These are phyloP conservation scores for Kernera saxatilis DNA, from an alignment of 345 rosid species.

Conservation along the genomic window DNA sequence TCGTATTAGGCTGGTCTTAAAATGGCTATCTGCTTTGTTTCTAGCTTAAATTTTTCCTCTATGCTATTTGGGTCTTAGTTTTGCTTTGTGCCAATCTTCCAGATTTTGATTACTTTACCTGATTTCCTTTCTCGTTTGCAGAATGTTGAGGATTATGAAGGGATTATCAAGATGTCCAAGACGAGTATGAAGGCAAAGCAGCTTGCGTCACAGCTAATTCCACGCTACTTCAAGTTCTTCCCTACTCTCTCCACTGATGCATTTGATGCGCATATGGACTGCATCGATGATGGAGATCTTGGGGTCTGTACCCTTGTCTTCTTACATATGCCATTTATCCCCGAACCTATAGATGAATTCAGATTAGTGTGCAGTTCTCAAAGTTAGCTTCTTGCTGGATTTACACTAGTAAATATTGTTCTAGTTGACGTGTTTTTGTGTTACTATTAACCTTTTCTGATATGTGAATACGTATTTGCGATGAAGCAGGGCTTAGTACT, in stretches of 20 bases:
- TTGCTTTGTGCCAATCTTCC: background rate
- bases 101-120: background rate
- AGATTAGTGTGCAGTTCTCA: background rate
- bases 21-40: background rate
- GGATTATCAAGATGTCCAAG: constrained; percentile 71
- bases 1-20: background rate
- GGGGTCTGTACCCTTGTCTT: constrained; percentile 46
- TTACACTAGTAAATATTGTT: background rate
- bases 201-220: constrained; percentile 95
- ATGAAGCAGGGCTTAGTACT: background rate
- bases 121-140: constrained; percentile 16
- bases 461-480: background rate
- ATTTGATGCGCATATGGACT: constrained; percentile 73
- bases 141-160: constrained; percentile 86
- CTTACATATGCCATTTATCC: background rate
- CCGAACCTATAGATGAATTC: background rate
- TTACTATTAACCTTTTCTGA: background rate
- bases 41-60: background rate
- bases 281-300: constrained; percentile 87
- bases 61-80: background rate
- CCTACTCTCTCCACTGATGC: constrained; percentile 70
- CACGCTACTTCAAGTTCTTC: constrained; percentile 95
- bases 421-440: background rate
- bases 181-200: constrained; percentile 85
- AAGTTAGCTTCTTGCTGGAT: background rate